These are phyloP conservation scores for Exidia glandulosa DNA, from an alignment of 768 basidiomycete species.

Conservation along the genomic window DNA sequence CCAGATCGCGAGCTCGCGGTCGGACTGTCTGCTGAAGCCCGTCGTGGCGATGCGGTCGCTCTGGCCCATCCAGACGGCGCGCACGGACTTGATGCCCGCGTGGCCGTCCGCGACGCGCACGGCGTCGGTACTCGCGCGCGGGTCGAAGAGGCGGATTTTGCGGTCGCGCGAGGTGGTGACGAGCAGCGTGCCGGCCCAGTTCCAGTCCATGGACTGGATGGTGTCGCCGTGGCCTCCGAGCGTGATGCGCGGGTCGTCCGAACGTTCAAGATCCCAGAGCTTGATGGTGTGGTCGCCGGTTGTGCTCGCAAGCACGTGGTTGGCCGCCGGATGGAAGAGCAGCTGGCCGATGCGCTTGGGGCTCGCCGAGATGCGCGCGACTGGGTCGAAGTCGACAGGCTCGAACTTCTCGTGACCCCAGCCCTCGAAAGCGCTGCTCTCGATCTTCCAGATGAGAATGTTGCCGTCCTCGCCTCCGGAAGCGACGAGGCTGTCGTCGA, in stretches of 20 bases:
- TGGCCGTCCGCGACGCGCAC: slow-evolving; percentile 80
- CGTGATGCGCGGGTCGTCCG: slow-evolving; percentile 49
- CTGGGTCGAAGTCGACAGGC: slow-evolving; percentile 74
- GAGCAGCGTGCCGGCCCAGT: slow-evolving; percentile 65
- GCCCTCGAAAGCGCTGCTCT: slow-evolving; percentile 57
- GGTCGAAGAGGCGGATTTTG: slow-evolving; percentile 86
- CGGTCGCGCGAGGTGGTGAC: slow-evolving; percentile 89
- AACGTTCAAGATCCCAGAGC: slow-evolving; percentile 79
- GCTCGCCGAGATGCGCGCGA: slow-evolving; percentile 66
- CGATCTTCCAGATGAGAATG: slow-evolving; percentile 81
- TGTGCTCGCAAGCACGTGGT: slow-evolving; percentile 73
- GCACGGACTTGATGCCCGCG: slow-evolving; percentile 83
- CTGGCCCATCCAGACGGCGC: slow-evolving; percentile 87
- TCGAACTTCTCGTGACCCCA: slow-evolving; percentile 81
- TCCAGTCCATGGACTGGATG: slow-evolving; percentile 78
- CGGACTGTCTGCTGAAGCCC: slow-evolving; percentile 94
- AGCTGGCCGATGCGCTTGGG: slow-evolving; percentile 90
- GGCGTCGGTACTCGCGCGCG: slow-evolving; percentile 65
- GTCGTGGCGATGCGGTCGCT: slow-evolving; percentile 84
- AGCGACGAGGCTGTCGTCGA: slow-evolving; percentile 82
- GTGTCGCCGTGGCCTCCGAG: slow-evolving; percentile 75
- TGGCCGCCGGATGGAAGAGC: slow-evolving; percentile 84
- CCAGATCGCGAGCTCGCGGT: slow-evolving; percentile 86
- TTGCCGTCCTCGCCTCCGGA: slow-evolving; percentile 96
- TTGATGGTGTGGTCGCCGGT: slow-evolving; percentile 80